Percentiles rank a stretch among this genome's conserved stretches.
Conservation (phyloP, 371 early-diverging fungal genomes). For the Rhizopus sp. region DNA sequence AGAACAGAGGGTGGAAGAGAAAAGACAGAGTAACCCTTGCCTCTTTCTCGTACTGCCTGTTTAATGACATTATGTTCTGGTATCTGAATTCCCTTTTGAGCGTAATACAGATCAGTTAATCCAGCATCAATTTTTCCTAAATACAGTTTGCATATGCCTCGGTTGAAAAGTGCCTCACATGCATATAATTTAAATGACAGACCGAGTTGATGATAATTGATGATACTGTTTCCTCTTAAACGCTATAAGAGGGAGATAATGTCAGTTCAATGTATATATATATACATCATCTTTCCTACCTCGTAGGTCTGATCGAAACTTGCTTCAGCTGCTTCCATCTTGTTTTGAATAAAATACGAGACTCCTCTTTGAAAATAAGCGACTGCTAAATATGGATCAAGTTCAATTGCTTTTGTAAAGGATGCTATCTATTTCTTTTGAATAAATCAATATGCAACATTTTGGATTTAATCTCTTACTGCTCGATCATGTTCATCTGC, state of each 20-base stretch:
- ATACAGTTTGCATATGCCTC: conserved; percentile 82
- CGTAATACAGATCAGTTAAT: conserved; percentile 76
- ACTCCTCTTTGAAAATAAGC: conserved; percentile 93
- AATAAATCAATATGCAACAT: not conserved
- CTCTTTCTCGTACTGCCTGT: conserved; percentile 71
- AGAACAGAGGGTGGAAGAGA: conserved; percentile 78
- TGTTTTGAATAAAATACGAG: conserved; percentile 66
- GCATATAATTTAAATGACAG: conserved; percentile 84
- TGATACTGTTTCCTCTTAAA: conserved; percentile 85
- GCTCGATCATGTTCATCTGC: conserved; percentile 79
- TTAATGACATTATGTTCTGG: conserved; percentile 76
- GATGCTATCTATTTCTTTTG: conserved; percentile 61
- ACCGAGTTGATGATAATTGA: conserved; percentile 95
- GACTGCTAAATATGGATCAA: conserved; percentile 89
- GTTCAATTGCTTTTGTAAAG: conserved; percentile 69
- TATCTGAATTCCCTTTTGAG: conserved; percentile 66
- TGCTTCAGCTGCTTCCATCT: conserved; percentile 67
- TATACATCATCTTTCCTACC: conserved; percentile 8
- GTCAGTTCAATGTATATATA: not conserved
- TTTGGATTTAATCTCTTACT: conserved; percentile 48
- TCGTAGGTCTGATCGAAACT: conserved; percentile 74
- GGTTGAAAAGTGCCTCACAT: conserved; percentile 89
- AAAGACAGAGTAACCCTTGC: conserved; percentile 75
- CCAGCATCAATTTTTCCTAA: conserved; percentile 75
- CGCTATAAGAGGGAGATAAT: conserved; percentile 37